phyloP scores from a whole-genome alignment of 2,329 filamentous ascomycete species.

The Zymoseptoria brevis region DNA sequence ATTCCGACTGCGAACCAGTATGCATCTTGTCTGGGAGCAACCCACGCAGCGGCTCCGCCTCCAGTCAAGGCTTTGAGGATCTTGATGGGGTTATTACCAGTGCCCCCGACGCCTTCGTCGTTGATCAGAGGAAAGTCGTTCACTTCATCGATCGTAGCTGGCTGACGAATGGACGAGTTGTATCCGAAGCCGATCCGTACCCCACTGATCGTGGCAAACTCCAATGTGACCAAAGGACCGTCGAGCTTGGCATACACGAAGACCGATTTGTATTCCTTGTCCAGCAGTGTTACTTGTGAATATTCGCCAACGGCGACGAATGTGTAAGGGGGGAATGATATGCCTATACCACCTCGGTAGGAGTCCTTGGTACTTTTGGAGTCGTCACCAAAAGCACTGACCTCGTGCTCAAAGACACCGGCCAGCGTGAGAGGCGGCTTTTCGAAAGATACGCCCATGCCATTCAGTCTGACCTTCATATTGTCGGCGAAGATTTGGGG shows the following conservation, averaged over 20 bases:
- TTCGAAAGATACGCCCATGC: background rate
- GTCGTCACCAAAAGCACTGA: background rate
- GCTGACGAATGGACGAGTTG: constrained; percentile 2
- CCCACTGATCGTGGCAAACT: constrained; percentile 6
- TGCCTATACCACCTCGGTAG: background rate
- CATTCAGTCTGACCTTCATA: background rate
- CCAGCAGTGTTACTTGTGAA: background rate
- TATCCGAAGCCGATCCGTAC: constrained; percentile 9
- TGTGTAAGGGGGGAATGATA: background rate
- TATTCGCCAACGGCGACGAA: constrained; percentile 10
- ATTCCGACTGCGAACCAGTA: constrained; percentile 9
- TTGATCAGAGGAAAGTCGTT: constrained; percentile 5
- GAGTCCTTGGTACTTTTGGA: background rate
- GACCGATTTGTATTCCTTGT: constrained; percentile 4
- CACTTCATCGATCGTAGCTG: constrained; percentile 4
- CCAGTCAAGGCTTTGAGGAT: constrained; percentile 3
- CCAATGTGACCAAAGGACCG: constrained; percentile 8
- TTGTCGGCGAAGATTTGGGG: background rate
- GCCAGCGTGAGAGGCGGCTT: background rate
- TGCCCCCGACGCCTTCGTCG: background rate
- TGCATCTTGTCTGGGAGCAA: constrained; percentile 2
- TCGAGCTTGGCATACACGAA: constrained; percentile 10
- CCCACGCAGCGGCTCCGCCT: background rate
- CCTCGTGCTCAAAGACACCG: background rate
- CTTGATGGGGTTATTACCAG: background rate